Evolutionary conservation across 306 rosid species (phyloP).

Genomic region (Acacia confusa): DNA sequence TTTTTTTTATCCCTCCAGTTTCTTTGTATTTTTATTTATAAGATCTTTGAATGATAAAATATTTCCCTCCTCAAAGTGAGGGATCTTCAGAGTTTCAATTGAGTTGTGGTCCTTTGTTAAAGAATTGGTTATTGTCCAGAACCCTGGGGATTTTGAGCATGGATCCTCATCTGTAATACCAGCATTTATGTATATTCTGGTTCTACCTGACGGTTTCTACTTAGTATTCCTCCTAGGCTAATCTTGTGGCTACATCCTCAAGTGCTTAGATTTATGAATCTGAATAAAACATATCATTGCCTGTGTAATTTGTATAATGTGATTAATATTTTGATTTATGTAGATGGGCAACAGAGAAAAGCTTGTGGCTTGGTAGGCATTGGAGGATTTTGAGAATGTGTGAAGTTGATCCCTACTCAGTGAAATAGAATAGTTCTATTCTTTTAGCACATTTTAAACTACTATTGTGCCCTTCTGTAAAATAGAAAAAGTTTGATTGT

Average conservation of each 20-base stretch:
- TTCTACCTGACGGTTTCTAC: conserved; percentile 16
- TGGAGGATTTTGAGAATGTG: too few relatives aligned
- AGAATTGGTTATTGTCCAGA: conserved; percentile 42
- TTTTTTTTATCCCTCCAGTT: conserved; percentile 2
- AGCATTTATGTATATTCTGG: conserved; percentile 43
- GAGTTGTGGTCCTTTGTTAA: conserved; percentile 36
- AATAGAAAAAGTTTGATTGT: too few relatives aligned
- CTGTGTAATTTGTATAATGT: background rate
- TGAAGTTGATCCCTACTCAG: too few relatives aligned
- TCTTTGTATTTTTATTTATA: conserved; percentile 53
- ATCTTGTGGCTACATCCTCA: background rate
- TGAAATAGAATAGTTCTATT: too few relatives aligned
- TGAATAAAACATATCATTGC: background rate
- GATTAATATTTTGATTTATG: background rate
- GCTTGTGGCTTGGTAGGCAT: too few relatives aligned
- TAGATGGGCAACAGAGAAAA: too few relatives aligned
- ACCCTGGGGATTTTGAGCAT: conserved; percentile 29
- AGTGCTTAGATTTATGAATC: background rate
- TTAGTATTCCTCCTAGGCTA: background rate
- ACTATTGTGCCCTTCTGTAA: too few relatives aligned
- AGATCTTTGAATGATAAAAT: conserved; percentile 58
- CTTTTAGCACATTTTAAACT: too few relatives aligned
- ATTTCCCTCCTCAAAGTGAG: conserved; percentile 47
- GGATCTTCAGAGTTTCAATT: conserved; percentile 36
- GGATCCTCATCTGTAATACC: conserved; percentile 52